These are phyloP conservation scores for Trifolium repens DNA, from an alignment of 306 rosid species.

Conservation along the genomic window DNA sequence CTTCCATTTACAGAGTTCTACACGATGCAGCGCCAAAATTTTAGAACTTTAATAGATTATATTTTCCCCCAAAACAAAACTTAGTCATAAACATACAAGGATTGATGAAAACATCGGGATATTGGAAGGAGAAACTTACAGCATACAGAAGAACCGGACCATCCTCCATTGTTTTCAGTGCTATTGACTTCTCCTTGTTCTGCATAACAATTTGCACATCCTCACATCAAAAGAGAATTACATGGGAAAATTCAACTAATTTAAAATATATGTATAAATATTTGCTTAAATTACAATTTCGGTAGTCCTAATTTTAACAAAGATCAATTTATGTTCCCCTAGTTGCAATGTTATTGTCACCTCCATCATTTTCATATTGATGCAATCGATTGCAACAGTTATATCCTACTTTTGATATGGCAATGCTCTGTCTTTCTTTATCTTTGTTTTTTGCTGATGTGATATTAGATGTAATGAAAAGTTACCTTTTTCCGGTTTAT, in stretches of 20 bases:
- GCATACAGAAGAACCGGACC: conserved; percentile 92
- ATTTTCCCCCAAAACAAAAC: conserved; percentile 38
- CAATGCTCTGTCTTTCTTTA: background rate
- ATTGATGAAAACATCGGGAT: conserved; percentile 23
- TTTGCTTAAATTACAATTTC: conserved; percentile 22
- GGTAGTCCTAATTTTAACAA: conserved; percentile 3
- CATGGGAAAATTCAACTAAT: conserved; percentile 23
- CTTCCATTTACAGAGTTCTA: conserved; percentile 89
- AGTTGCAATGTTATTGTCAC: conserved; percentile 16
- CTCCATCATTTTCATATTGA: conserved; percentile 17
- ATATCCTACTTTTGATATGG: conserved; percentile 22
- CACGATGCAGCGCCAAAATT: conserved; percentile 41
- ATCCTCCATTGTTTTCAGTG: conserved; percentile 97
- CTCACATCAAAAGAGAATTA: conserved; percentile 34
- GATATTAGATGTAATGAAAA: conserved; percentile 8
- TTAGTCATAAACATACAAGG: conserved; percentile 27
- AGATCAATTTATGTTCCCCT: background rate
- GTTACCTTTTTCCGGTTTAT: conserved; percentile 10
- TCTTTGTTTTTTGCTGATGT: conserved; percentile 14
- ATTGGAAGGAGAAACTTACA: conserved; percentile 58
- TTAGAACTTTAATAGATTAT: conserved; percentile 38
- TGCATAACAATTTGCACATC: conserved; percentile 51
- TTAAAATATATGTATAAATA: background rate
- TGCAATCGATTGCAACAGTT: background rate
- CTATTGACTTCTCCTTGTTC: conserved; percentile 87